Conservation (phyloP, 2,329 filamentous ascomycete species). For the Dothiorella sarmentorum region DNA sequence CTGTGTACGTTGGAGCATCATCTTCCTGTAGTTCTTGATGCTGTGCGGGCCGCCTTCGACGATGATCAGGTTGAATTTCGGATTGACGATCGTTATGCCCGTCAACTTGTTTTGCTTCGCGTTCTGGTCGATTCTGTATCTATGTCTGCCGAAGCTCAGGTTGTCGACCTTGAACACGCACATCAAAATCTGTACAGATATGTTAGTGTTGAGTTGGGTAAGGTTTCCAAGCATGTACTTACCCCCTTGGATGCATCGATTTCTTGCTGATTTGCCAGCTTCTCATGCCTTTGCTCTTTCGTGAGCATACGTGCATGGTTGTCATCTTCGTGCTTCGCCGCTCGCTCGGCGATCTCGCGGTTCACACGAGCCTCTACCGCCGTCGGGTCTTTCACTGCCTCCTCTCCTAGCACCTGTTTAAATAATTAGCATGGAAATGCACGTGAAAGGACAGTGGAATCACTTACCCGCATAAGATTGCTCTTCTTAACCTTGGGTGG, state of each 20-base stretch:
- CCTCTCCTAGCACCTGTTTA: constrained; percentile 93
- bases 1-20: constrained; percentile 90
- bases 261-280: constrained; percentile 76
- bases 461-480: constrained; percentile 79
- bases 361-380: constrained; percentile 94
- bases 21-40: constrained; percentile 80
- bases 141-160: constrained; percentile 87
- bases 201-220: neutral
- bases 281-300: constrained; percentile 82
- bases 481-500: constrained; percentile 96
- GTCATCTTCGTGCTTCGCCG: constrained; percentile 68
- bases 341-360: constrained; percentile 83
- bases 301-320: constrained; percentile 87
- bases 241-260: constrained; percentile 86
- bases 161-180: constrained; percentile 86
- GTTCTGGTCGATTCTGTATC: constrained; percentile 90
- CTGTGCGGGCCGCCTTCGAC: constrained; percentile 87
- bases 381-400: constrained; percentile 91
- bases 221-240: constrained; percentile 35
- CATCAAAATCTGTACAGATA: constrained; percentile 40
- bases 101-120: constrained; percentile 85
- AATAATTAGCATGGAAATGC: constrained; percentile 40
- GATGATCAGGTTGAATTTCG: constrained; percentile 81
- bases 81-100: constrained; percentile 88
- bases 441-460: too few relatives aligned